Conservation (phyloP, 2,329 filamentous ascomycete species). For the Botrytis fabae region DNA sequence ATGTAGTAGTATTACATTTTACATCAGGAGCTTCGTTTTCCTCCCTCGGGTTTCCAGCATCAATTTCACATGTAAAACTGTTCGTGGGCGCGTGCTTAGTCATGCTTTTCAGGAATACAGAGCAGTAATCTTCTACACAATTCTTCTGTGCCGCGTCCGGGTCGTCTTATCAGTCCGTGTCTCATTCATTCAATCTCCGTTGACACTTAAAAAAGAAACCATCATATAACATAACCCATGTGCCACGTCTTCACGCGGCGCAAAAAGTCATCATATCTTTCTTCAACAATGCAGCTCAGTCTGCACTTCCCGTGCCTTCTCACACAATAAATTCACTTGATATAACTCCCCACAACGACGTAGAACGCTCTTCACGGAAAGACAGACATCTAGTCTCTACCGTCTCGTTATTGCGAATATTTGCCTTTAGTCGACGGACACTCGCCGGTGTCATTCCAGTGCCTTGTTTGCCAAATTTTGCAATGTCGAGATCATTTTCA, state of each 20-base stretch:
- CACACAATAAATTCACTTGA: conserved; percentile 51
- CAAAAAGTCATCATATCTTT: conserved; percentile 38
- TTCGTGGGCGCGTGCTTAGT: conserved; percentile 20
- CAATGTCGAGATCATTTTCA: conserved; percentile 35
- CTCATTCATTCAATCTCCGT: conserved; percentile 21
- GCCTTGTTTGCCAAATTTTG: conserved; percentile 62
- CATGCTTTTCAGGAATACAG: conserved; percentile 6
- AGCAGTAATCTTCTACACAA: neutral
- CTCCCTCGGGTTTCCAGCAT: neutral
- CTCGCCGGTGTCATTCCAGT: conserved; percentile 57
- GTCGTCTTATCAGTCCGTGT: conserved; percentile 10
- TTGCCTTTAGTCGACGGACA: conserved; percentile 48
- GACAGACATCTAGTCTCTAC: conserved; percentile 52
- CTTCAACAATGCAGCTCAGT: conserved; percentile 59
- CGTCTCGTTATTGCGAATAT: conserved; percentile 51
- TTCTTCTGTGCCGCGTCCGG: conserved; percentile 10
- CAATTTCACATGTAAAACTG: neutral
- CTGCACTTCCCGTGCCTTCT: conserved; percentile 54
- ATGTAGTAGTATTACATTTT: too few relatives aligned
- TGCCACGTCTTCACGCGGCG: conserved; percentile 37
- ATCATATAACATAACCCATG: conserved; percentile 25
- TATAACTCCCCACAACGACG: conserved; percentile 32
- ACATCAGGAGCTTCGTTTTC: neutral
- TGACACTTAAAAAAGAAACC: conserved; percentile 24
- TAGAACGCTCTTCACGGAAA: conserved; percentile 48